These are phyloP conservation scores for Russula sp. DNA, from an alignment of 768 basidiomycete species.

Conservation along the genomic window DNA sequence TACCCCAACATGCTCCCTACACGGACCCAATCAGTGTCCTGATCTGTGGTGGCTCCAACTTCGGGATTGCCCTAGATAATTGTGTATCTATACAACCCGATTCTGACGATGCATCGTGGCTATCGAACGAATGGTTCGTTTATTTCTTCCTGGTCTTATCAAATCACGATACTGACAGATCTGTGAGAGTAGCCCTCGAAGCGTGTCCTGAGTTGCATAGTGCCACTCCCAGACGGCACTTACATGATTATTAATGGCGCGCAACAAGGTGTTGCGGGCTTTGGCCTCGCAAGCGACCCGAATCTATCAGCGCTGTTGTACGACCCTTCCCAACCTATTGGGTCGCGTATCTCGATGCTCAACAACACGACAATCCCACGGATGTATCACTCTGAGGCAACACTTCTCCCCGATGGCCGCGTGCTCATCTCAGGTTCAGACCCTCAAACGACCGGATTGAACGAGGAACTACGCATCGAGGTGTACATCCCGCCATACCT, in stretches of 20 bases:
- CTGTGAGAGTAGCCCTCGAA: slow-evolving; percentile 50
- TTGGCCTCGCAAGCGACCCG: slow-evolving; percentile 62
- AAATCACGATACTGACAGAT: not conserved
- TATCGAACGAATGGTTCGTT: slow-evolving; percentile 72
- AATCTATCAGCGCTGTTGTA: slow-evolving; percentile 66
- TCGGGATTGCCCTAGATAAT: slow-evolving; percentile 58
- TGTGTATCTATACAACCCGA: slow-evolving; percentile 72
- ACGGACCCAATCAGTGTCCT: slow-evolving; percentile 68
- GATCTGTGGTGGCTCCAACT: slow-evolving; percentile 74
- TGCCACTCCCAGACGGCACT: slow-evolving; percentile 67
- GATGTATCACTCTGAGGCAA: slow-evolving; percentile 75
- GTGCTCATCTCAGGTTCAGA: slow-evolving; percentile 76
- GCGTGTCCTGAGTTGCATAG: slow-evolving; percentile 77
- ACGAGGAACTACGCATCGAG: slow-evolving; percentile 74
- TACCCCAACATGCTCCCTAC: slow-evolving; percentile 72
- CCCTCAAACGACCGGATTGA: slow-evolving; percentile 56
- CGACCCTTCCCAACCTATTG: slow-evolving; percentile 53
- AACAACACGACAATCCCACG: slow-evolving; percentile 67
- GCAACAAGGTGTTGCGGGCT: slow-evolving; percentile 65
- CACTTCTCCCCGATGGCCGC: slow-evolving; percentile 69
- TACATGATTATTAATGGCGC: slow-evolving; percentile 76
- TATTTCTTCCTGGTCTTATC: not conserved
- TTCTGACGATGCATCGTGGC: slow-evolving; percentile 55
- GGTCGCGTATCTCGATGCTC: slow-evolving; percentile 63
- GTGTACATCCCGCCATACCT: slow-evolving; percentile 89